Evolutionary conservation across 495 filamentous ascomycete genomes (phyloP), one percentile per base, ranked within the genome.

Genomic region (Cercophora scortea): DNA sequence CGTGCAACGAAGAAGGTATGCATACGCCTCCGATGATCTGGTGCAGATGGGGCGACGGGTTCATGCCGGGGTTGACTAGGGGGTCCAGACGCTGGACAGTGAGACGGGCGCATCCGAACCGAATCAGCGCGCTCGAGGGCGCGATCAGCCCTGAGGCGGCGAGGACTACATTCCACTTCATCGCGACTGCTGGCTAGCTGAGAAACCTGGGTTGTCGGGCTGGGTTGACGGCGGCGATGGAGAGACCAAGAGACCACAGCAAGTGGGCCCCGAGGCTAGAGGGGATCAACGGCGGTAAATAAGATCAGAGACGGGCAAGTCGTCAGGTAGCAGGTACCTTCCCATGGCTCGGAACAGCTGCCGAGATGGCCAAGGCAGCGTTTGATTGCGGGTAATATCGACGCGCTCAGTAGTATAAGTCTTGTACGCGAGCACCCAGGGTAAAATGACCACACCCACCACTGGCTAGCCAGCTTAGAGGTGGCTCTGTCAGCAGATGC

Each of bases 51-150:
- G 62, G 32, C 49, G 59, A 60, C 6, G 57, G 60, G 7, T 35
- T 50, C 33, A 49, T 17, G 12, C 60, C 60, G 2, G 62, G 62
- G 32, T 54, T 60, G 39, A 65, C 62, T 16, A 55, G 50, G 9
- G 64, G 62, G 32, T 67, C 64, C 6, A 67, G 48, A 17, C 62
- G 61, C 11, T 67, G 59, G 38, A 62, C 47, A 6, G 55, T 61
- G 15, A 65, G 47, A 32, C 54, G 53, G 8, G 64, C 55, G 38
- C 64, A 87, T 8, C 84, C 84, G 61, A 89, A 86, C 0, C 85
- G 85, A 19, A 88, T 70, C 57, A 82, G 47, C 25, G 57, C 62
- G 10, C 38, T 32, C 33, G 55, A 42, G 7, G 73, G 70, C 59
- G 73, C 61, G 32, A 71, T 16, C 19, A 78, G 68, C 62, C 74